Conservation (phyloP, 805 yeast genomes). For the Gaillardinia entomophila region DNA sequence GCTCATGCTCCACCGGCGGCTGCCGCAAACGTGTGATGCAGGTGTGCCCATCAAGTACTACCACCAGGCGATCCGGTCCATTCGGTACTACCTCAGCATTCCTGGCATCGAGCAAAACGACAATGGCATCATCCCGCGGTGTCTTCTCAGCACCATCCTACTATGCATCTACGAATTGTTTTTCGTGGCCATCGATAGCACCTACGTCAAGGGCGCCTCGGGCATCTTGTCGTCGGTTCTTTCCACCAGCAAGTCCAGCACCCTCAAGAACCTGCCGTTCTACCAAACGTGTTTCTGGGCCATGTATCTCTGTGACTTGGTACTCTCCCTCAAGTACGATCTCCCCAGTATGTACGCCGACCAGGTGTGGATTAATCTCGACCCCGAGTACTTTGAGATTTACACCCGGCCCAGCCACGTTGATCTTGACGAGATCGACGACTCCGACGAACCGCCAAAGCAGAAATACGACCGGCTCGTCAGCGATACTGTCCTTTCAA, state of each 20-base stretch:
- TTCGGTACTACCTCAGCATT: slow-evolving; percentile 23
- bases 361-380: slow-evolving; percentile 26
- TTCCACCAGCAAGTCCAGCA: slow-evolving; percentile 11
- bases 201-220: slow-evolving; percentile 34
- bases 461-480: slow-evolving; percentile 3
- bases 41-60: slow-evolving; percentile 31
- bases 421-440: slow-evolving; percentile 7
- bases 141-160: slow-evolving; percentile 31
- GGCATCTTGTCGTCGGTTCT: slow-evolving; percentile 26
- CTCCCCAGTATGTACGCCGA: slow-evolving; percentile 28
- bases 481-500: slow-evolving; percentile 3
- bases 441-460: slow-evolving; percentile 1
- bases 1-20: slow-evolving; percentile 25
- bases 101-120: slow-evolving; percentile 18
- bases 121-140: slow-evolving; percentile 25
- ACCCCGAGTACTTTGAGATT: slow-evolving; percentile 21
- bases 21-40: slow-evolving; percentile 22
- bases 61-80: slow-evolving; percentile 27
- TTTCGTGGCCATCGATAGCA: slow-evolving; percentile 30
- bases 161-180: slow-evolving; percentile 35
- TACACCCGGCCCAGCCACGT: slow-evolving; percentile 1
- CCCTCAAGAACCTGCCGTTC: slow-evolving; percentile 23
- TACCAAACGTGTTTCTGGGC: slow-evolving; percentile 33
- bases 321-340: slow-evolving; percentile 26
- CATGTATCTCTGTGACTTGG: slow-evolving; percentile 28